These are phyloP conservation scores for Lanzia echinophila DNA, from an alignment of 2,329 filamentous ascomycete species.

Conservation along the genomic window DNA sequence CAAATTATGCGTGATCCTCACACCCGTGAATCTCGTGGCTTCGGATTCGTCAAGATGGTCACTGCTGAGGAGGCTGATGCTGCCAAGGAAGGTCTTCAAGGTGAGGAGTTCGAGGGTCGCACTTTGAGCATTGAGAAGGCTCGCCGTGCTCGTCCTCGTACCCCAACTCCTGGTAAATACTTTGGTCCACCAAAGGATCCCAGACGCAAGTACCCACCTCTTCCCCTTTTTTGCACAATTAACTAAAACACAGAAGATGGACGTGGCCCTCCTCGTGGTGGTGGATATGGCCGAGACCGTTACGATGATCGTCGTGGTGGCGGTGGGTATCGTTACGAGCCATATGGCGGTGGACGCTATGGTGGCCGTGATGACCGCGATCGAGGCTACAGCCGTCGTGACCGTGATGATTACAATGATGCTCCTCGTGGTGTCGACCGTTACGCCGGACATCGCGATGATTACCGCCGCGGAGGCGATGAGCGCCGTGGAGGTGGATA, in stretches of 20 bases:
- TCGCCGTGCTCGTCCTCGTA: constrained; percentile 87
- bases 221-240: constrained; percentile 30
- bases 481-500: constrained; percentile 42
- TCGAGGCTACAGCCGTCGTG: constrained; percentile 35
- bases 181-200: constrained; percentile 97
- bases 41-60: constrained; percentile 99
- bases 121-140: constrained; percentile 99
- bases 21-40: constrained; percentile 96
- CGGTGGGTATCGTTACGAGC: constrained; percentile 21
- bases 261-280: constrained; percentile 41
- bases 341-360: constrained; percentile 22
- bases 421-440: constrained; percentile 33
- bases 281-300: constrained; percentile 30
- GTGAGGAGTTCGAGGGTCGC: constrained; percentile 89
- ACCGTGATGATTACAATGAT: constrained; percentile 31
- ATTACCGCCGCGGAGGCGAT: constrained; percentile 27
- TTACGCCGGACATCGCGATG: constrained; percentile 20
- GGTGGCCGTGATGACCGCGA: constrained; percentile 40
- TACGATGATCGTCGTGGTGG: constrained; percentile 37
- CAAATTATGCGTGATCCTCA: constrained; percentile 99
- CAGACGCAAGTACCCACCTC: constrained; percentile 63
- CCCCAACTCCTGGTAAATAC: constrained; percentile 97
- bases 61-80: constrained; percentile 92
- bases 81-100: constrained; percentile 91
- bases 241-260: constrained; percentile 42